These are phyloP conservation scores for Rhizoctonia solani DNA, from an alignment of 1,284 basidiomycete species.

Conservation along the genomic window DNA sequence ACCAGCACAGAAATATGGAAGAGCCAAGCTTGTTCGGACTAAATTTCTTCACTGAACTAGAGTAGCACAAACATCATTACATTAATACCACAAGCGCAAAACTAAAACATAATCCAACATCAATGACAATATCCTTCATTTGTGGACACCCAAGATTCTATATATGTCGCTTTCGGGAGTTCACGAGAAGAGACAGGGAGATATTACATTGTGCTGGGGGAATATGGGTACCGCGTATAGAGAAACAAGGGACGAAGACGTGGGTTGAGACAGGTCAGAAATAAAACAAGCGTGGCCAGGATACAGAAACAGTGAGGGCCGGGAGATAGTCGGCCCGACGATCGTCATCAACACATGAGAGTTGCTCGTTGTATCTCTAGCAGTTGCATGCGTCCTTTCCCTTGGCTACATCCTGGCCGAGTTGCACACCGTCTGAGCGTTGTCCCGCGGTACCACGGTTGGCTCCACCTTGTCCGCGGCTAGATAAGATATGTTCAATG, in stretches of 20 bases:
- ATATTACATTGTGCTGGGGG: conserved; percentile 25
- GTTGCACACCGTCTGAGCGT: conserved; percentile 65
- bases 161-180: conserved; percentile 22
- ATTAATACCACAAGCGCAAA: conserved; percentile 33
- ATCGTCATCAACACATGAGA: conserved; percentile 28
- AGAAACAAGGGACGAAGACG: conserved; percentile 14
- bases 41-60: conserved; percentile 28
- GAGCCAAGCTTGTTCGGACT: conserved; percentile 27
- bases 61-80: conserved; percentile 29
- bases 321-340: conserved; percentile 27
- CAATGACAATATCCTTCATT: conserved; percentile 7
- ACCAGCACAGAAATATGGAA: conserved; percentile 31
- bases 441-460: conserved; percentile 63
- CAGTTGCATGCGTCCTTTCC: conserved; percentile 82
- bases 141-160: conserved; percentile 14
- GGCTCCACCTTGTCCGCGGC: conserved; percentile 47
- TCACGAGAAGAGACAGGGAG: conserved; percentile 3
- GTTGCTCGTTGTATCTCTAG: conserved; percentile 40
- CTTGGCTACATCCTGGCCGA: conserved; percentile 70
- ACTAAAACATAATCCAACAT: conserved; percentile 24
- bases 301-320: conserved; percentile 26
- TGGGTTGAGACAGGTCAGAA: conserved; percentile 8
- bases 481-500: conserved; percentile 85
- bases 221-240: conserved; percentile 32
- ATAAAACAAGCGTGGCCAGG: conserved; percentile 11